A percentile compares a stretch with the other conserved stretches of the same genome.
phyloP scores from a whole-genome alignment of 805 yeast genomes.

The Phaffomyces antillensis region DNA sequence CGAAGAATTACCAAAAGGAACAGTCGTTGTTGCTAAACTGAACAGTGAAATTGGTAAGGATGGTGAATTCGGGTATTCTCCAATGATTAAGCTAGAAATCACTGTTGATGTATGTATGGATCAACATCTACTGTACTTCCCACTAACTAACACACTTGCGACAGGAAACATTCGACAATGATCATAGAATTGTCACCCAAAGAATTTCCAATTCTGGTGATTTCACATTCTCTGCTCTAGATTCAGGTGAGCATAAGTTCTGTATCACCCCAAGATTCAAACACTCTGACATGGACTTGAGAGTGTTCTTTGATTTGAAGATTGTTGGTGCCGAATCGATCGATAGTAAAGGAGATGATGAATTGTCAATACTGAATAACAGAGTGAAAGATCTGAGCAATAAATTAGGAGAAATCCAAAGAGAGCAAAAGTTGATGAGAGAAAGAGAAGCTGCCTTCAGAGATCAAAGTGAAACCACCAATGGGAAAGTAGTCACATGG shows the following conservation, averaged over 20 bases:
- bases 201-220: constrained; percentile 53
- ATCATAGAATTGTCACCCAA: constrained; percentile 71
- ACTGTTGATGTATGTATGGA: constrained; percentile 52
- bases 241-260: constrained; percentile 77
- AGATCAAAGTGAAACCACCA: constrained; percentile 69
- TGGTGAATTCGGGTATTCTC: constrained; percentile 43
- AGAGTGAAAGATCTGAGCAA: constrained; percentile 50
- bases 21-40: constrained; percentile 75
- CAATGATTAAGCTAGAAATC: constrained; percentile 54
- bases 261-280: constrained; percentile 57
- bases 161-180: constrained; percentile 70
- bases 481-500: constrained; percentile 67
- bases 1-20: constrained; percentile 69
- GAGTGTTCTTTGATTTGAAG: constrained; percentile 69
- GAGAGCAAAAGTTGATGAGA: constrained; percentile 58
- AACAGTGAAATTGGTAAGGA: constrained; percentile 53
- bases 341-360: constrained; percentile 54
- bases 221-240: constrained; percentile 76
- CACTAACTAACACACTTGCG: neutral
- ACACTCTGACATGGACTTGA: constrained; percentile 40
- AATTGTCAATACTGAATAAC: constrained; percentile 44
- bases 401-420: constrained; percentile 49
- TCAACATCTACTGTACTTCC: neutral
- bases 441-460: constrained; percentile 71
- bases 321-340: constrained; percentile 58